Percentiles rank a stretch among this genome's conserved stretches.
Conservation (phyloP, 2,329 filamentous ascomycete genomes). For the Fusarium proliferatum region DNA sequence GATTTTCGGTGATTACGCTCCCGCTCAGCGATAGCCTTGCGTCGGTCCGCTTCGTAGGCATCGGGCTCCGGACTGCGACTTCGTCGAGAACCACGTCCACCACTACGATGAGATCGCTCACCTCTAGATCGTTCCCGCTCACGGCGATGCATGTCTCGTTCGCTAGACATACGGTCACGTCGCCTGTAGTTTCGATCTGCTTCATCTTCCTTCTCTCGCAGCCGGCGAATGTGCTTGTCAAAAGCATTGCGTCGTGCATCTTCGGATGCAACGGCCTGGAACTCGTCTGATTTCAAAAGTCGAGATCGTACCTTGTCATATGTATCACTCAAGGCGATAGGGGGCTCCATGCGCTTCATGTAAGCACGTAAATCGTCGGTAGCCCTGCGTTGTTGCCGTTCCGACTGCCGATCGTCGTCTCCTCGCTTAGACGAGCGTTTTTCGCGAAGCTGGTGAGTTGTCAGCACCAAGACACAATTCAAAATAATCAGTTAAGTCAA, state of each 20-base stretch:
- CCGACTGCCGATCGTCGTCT: constrained; percentile 86
- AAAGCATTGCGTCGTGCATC: constrained; percentile 86
- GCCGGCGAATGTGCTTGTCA: constrained; percentile 88
- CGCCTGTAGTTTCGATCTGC: constrained; percentile 72
- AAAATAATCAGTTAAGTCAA: constrained; percentile 15
- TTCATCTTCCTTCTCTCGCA: constrained; percentile 93
- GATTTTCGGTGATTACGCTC: constrained; percentile 92
- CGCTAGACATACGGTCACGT: constrained; percentile 65
- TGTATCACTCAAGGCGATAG: constrained; percentile 79
- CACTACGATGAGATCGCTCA: constrained; percentile 72
- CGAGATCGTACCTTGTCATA: constrained; percentile 89
- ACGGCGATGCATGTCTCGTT: constrained; percentile 68
- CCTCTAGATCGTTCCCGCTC: constrained; percentile 68
- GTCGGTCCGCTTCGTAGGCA: constrained; percentile 93
- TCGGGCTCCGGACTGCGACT: constrained; percentile 93
- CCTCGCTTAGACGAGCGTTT: constrained; percentile 82
- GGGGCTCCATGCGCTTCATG: constrained; percentile 91
- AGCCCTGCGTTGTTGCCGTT: constrained; percentile 86
- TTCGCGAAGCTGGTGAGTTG: constrained; percentile 74
- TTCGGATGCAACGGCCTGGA: constrained; percentile 82
- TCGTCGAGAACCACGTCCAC: constrained; percentile 67
- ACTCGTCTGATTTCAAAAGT: constrained; percentile 85
- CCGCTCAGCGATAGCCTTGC: constrained; percentile 91
- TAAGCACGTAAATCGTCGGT: constrained; percentile 85
- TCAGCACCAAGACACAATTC: background rate